Evolutionary conservation across 345 rosid species (phyloP).

Genomic region (Salix viminalis): DNA sequence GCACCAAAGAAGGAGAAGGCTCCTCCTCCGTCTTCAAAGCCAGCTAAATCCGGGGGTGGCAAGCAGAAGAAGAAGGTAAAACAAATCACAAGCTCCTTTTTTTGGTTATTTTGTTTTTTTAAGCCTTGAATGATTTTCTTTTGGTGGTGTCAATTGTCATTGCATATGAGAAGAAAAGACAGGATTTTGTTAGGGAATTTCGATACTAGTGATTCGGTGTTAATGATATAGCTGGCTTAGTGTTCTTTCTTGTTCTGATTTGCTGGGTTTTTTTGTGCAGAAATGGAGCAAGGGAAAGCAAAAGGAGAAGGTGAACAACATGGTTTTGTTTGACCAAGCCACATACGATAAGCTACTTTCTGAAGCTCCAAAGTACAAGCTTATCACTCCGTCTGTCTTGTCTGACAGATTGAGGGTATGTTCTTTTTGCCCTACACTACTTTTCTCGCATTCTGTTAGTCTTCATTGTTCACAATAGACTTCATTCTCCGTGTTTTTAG

Average conservation of each 20-base stretch:
- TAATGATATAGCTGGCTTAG: neutral
- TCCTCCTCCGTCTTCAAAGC: conserved; percentile 72
- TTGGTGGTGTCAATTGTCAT: neutral
- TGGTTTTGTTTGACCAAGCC: conserved; percentile 79
- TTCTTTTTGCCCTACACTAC: neutral
- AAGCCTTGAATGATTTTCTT: neutral
- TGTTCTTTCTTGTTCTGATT: neutral
- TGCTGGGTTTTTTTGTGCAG: conserved; percentile 28
- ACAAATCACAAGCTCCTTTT: neutral
- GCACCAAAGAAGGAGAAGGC: conserved; percentile 77
- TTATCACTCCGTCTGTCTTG: conserved; percentile 72
- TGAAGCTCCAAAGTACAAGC: conserved; percentile 81
- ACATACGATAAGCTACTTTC: conserved; percentile 75
- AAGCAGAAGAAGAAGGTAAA: conserved; percentile 79
- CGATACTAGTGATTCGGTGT: neutral
- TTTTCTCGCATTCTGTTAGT: no score
- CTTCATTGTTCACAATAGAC: neutral
- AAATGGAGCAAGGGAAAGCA: conserved; percentile 94
- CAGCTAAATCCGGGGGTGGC: conserved; percentile 69
- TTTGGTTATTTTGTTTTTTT: neutral
- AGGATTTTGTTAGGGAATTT: no score
- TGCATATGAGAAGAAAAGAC: neutral
- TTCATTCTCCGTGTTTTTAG: neutral
- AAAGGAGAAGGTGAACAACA: conserved; percentile 93
- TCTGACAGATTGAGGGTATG: conserved; percentile 81